A percentile compares a stretch with the other conserved stretches of the same genome.
Evolutionary conservation across 2,329 filamentous ascomycete genomes (phyloP).

Genomic region (Aureobasidium subglaciale): DNA sequence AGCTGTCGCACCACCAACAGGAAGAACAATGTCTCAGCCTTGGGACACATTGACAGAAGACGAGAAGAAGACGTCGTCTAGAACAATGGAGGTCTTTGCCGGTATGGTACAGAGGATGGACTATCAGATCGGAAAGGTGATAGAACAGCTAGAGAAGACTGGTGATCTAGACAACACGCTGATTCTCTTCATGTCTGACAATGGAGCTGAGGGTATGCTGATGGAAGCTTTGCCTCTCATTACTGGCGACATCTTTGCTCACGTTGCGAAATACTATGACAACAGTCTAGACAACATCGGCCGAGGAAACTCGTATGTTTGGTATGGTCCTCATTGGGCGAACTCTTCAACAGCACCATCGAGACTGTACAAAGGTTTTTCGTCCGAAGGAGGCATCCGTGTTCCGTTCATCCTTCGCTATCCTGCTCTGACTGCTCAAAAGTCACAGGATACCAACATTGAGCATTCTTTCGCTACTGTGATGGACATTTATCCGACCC

Average conservation of each 20-base stretch:
- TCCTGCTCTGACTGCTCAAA: constrained; percentile 17
- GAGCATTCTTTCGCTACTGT: constrained; percentile 31
- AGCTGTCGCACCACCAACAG: constrained; percentile 20
- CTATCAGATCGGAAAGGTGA: constrained; percentile 27
- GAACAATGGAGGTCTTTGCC: constrained; percentile 32
- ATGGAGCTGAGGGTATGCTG: constrained; percentile 32
- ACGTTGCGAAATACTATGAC: constrained; percentile 32
- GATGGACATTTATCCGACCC: constrained; percentile 32
- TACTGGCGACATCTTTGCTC: constrained; percentile 24
- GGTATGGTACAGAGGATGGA: constrained; percentile 33
- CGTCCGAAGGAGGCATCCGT: constrained; percentile 28
- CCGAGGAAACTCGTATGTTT: constrained; percentile 28
- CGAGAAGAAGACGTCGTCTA: constrained; percentile 34
- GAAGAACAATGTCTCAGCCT: constrained; percentile 16
- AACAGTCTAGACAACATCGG: constrained; percentile 34
- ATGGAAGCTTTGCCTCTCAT: constrained; percentile 28
- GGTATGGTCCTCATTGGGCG: constrained; percentile 32
- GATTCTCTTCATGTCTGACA: constrained; percentile 34
- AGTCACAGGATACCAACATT: constrained; percentile 19
- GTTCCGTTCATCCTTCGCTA: constrained; percentile 33
- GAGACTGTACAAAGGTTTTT: constrained; percentile 22
- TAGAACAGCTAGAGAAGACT: constrained; percentile 26
- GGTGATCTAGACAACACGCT: constrained; percentile 32
- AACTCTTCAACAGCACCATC: constrained; percentile 21
- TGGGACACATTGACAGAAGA: constrained; percentile 24